phyloP scores from a whole-genome alignment of 2,329 filamentous ascomycete genomes.

The Pezizomycotina sp. region DNA sequence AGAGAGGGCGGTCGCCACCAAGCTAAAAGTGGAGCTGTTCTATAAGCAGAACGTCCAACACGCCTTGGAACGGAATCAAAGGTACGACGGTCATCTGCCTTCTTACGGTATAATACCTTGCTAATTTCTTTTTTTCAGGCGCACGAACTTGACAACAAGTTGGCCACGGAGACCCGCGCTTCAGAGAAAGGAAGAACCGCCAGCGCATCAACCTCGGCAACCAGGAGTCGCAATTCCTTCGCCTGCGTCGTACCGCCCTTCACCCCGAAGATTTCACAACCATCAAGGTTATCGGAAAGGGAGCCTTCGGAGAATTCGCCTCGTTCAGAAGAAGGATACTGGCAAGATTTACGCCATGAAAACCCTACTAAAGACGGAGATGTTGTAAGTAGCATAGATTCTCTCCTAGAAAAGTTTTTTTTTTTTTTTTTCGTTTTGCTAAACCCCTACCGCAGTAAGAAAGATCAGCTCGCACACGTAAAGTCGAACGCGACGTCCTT shows the following conservation, averaged over 20 bases:
- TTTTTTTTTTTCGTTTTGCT: too few species aligned
- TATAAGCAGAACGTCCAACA: slow-evolving; percentile 98
- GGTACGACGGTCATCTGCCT: slow-evolving; percentile 39
- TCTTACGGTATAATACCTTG: slow-evolving; percentile 6
- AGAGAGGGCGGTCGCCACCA: slow-evolving; percentile 50
- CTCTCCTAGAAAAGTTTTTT: too few species aligned
- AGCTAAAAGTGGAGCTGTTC: slow-evolving; percentile 55
- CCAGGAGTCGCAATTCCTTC: slow-evolving; percentile 81
- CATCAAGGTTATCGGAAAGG: slow-evolving; percentile 96
- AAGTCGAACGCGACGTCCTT: slow-evolving; percentile 90
- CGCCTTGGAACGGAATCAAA: slow-evolving; percentile 83
- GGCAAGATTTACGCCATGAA: slow-evolving; percentile 97
- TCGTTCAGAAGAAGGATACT: slow-evolving; percentile 90
- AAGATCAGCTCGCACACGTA: slow-evolving; percentile 93
- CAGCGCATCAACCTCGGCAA: slow-evolving; percentile 71
- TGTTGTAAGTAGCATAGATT: too few species aligned
- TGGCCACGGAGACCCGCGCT: slow-evolving; percentile 49
- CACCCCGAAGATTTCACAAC: slow-evolving; percentile 88
- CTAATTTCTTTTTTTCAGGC: slow-evolving; percentile 40
- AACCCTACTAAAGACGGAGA: slow-evolving; percentile 94
- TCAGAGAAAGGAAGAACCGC: slow-evolving; percentile 59
- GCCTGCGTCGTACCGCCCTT: slow-evolving; percentile 85
- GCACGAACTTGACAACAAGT: slow-evolving; percentile 76
- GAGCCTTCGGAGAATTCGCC: slow-evolving; percentile 92
- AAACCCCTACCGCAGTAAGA: slow-evolving; percentile 29